Evolutionary conservation across 2,329 filamentous ascomycete genomes (phyloP), one percentile per base, ranked within the genome.

Genomic region (Sporothrix schenckii): DNA sequence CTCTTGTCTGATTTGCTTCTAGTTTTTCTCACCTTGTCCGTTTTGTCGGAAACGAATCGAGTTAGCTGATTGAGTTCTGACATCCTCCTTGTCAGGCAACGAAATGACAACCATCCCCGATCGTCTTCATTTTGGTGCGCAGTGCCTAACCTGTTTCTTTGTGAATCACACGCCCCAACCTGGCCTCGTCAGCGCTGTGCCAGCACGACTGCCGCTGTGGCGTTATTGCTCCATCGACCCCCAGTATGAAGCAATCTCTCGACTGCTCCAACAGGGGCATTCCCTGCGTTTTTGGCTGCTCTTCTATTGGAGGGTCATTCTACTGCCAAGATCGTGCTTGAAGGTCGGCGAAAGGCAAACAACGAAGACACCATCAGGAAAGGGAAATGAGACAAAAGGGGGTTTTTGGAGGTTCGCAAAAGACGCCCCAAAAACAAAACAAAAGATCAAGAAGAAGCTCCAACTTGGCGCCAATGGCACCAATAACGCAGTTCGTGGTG

Each of bases 181-280:
- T 24, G 24, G 24, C 24, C 24, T 24, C 24, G 19, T 60, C 56
- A 9, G 56, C 56, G 21, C 56, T 34, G 54, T 60, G 34, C n/a
- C 14, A 58, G 53, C 9, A 56, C 14, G 6, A 58, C 39, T 9
- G 39, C 44, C 60, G 19, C 41, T 47, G 58, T 63, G 58, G 58
- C 58, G 58, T 63, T 49, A 49, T 65, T 65, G 60, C 60, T 65
- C 41, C 60, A 65, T 65, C 61, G 44, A n/a, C 44, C 44, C 44
- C 61, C 30, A 34, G n/a, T 49, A 50, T 65, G 44, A 30, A 10
- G 4, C 24, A n/a, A 50, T 65, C 61, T 44, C 9, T 6, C 41
- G n/a, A 61, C 5, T 4, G 53, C 14, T 56, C 27, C 53, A 58
- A 39, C 16, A 39, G 30, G 30, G 16, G 7, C 16, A 11, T n/a